Evolutionary conservation across 164 flowering plant species (phyloP).

Genomic region (Annona cherimola): DNA sequence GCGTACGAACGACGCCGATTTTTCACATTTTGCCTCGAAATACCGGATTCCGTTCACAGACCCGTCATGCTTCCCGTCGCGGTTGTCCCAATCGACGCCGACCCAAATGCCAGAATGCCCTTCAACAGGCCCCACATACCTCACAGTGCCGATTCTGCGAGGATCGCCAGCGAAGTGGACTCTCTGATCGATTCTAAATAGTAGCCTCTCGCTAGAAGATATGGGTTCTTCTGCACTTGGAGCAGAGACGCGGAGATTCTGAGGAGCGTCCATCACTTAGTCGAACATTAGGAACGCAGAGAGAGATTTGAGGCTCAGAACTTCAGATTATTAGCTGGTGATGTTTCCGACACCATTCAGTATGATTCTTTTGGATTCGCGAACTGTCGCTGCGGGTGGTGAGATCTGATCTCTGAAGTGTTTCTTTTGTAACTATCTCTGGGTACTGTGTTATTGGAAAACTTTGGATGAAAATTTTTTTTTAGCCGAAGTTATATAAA

Average conservation of each 20-base stretch:
- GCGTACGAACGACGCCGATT: slow-evolving; percentile 73
- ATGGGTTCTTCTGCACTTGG: slow-evolving; percentile 9
- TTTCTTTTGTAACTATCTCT: too few relatives aligned
- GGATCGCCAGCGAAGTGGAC: slow-evolving; percentile 56
- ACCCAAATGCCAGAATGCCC: slow-evolving; percentile 76
- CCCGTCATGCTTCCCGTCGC: slow-evolving; percentile 87
- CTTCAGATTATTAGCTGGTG: too few relatives aligned
- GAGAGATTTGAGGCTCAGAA: not conserved
- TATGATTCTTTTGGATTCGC: too few relatives aligned
- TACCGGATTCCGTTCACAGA: slow-evolving; percentile 61
- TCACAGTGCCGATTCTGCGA: slow-evolving; percentile 65
- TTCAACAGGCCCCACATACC: slow-evolving; percentile 66
- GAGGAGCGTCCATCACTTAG: not conserved
- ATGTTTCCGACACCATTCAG: too few relatives aligned
- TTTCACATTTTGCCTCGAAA: slow-evolving; percentile 47
- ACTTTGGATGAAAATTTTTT: too few relatives aligned
- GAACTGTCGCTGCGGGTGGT: too few relatives aligned
- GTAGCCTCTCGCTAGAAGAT: slow-evolving; percentile 1
- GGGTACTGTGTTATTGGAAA: too few relatives aligned
- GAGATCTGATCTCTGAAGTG: too few relatives aligned
- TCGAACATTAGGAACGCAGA: not conserved
- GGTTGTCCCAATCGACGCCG: slow-evolving; percentile 94
- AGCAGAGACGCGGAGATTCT: not conserved
- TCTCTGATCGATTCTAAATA: slow-evolving; percentile 57
- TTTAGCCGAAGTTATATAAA: too few relatives aligned